These are phyloP conservation scores for Talaromyces sp. DNA, from an alignment of 2,329 filamentous ascomycete genomes.

Conservation along the genomic window DNA sequence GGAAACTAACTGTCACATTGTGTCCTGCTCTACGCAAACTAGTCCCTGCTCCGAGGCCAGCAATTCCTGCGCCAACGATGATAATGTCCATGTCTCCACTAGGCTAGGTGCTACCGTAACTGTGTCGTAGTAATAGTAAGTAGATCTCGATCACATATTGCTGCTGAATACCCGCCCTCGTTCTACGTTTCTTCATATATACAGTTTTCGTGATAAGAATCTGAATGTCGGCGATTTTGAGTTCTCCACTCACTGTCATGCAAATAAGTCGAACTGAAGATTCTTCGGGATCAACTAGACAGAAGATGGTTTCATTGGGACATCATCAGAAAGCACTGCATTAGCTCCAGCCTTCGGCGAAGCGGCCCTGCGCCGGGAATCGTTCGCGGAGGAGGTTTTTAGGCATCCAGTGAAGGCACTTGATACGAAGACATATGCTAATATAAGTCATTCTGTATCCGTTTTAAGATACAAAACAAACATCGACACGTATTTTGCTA, in stretches of 20 bases:
- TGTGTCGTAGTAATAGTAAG: not conserved
- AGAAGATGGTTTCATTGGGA: not conserved
- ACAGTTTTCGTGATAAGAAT: too few species aligned
- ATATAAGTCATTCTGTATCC: not conserved
- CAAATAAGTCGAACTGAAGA: not conserved
- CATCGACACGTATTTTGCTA: not conserved
- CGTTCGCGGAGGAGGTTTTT: not conserved
- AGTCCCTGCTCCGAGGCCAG: not conserved
- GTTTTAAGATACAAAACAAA: not conserved
- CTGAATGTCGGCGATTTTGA: not conserved
- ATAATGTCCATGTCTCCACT: not conserved
- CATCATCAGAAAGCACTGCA: not conserved
- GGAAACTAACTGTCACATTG: not conserved
- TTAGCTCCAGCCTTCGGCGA: not conserved
- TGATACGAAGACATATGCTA: not conserved
- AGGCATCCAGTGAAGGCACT: not conserved
- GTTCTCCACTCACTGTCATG: not conserved
- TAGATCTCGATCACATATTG: not conserved
- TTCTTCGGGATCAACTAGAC: not conserved
- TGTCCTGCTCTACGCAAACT: not conserved
- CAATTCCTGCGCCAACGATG: not conserved
- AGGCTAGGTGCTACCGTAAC: not conserved
- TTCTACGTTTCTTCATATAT: too few species aligned
- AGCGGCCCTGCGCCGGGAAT: not conserved
- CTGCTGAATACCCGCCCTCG: not conserved